Conservation (phyloP, 192 early-diverging fungal species). For the Kappamyces sp. region DNA sequence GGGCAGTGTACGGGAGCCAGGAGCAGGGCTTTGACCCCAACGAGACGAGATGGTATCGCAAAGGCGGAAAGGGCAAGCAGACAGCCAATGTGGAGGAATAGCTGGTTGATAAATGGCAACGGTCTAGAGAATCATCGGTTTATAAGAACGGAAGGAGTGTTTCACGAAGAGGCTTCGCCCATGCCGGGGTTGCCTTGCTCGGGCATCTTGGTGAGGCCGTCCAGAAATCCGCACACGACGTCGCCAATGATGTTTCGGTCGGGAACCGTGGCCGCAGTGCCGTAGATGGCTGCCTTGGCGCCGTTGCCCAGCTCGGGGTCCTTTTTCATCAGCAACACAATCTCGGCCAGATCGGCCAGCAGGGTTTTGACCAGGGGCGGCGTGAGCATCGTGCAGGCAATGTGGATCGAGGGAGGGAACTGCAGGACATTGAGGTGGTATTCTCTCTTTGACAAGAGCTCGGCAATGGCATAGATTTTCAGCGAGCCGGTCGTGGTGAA, state of each 20-base stretch:
- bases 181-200: too few relatives aligned
- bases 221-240: conserved; percentile 80
- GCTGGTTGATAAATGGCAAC: too few relatives aligned
- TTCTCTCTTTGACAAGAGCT: conserved; percentile 69
- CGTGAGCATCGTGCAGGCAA: conserved; percentile 81
- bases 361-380: conserved; percentile 63
- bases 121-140: too few relatives aligned
- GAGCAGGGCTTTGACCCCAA: conserved; percentile 66
- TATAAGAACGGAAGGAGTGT: too few relatives aligned
- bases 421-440: conserved; percentile 89
- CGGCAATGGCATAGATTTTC: conserved; percentile 79
- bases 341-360: conserved; percentile 68
- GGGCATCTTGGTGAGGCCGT: conserved; percentile 57
- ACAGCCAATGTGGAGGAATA: too few relatives aligned
- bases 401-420: conserved; percentile 81
- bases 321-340: conserved; percentile 59
- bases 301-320: conserved; percentile 64
- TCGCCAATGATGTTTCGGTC: conserved; percentile 81
- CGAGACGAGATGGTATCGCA: conserved; percentile 60
- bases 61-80: too few relatives aligned
- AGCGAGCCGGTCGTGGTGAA: conserved; percentile 65
- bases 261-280: conserved; percentile 82
- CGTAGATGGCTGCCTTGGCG: conserved; percentile 85
- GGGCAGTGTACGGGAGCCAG: conserved; percentile 62
- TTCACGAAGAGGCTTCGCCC: too few relatives aligned